Percentiles rank a stretch among this genome's conserved stretches.
These are phyloP conservation scores for Aspergillus ochraceoroseus DNA, from an alignment of 2,329 filamentous ascomycete species.

Conservation along the genomic window DNA sequence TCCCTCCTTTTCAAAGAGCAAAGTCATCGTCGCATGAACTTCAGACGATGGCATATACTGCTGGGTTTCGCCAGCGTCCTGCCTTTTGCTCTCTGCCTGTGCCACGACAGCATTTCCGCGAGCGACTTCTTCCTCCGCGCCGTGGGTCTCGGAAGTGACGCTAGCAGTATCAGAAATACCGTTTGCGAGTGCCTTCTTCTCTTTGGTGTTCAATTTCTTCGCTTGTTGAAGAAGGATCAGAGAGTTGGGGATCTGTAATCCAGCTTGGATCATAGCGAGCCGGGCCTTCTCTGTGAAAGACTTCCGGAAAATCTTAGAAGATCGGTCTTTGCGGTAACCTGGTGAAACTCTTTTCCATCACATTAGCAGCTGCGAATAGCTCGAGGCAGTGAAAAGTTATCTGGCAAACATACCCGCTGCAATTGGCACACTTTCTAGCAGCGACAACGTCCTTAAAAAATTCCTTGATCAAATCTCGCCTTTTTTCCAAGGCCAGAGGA, in stretches of 20 bases:
- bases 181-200: constrained; percentile 27
- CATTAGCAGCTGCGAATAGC: constrained; percentile 19
- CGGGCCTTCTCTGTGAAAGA: constrained; percentile 68
- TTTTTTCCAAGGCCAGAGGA: constrained; percentile 72
- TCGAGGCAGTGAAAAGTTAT: background rate
- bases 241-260: constrained; percentile 65
- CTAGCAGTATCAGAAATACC: constrained; percentile 49
- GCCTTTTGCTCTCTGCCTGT: constrained; percentile 34
- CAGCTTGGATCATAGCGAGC: constrained; percentile 66
- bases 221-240: constrained; percentile 56
- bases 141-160: constrained; percentile 51
- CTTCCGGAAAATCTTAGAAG: constrained; percentile 90
- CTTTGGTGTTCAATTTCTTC: constrained; percentile 37
- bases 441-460: constrained; percentile 71
- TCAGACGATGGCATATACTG: constrained; percentile 80
- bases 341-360: constrained; percentile 62
- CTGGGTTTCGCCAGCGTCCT: constrained; percentile 45
- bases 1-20: constrained; percentile 81
- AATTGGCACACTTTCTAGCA: constrained; percentile 64
- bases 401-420: constrained; percentile 47
- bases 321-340: constrained; percentile 80
- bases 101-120: constrained; percentile 47
- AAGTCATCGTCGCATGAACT: constrained; percentile 69
- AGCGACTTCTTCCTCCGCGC: constrained; percentile 56
- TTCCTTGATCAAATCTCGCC: constrained; percentile 70